Evolutionary conservation across 2,329 filamentous ascomycete species (phyloP), one percentile per base, ranked within the genome.

Genomic region (Aspergillus fijiensis): DNA sequence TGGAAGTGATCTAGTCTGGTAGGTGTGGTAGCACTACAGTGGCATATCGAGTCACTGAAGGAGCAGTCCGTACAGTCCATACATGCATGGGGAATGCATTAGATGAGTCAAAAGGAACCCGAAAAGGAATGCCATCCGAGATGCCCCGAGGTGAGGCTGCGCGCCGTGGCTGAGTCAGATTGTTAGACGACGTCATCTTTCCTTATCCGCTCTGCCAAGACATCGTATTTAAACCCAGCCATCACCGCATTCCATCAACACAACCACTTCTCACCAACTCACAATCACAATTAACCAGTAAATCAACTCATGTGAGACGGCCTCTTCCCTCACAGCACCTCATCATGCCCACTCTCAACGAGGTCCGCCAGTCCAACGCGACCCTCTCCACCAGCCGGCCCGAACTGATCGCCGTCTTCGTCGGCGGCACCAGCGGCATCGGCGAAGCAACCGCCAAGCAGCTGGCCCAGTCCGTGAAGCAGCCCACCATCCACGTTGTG

Each of bases 381-480:
- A 25, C 57, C 7, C 57, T 65, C 23, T 59, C 19, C 7, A 19
- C 65, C 3, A 72, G 81, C 2, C 76, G 75, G 5, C 55, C 71
- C 2, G 72, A 75, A 12, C 72, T 82, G 5, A 78, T 82, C 9
- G 81, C 79, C 14, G 77, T 84, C 58, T 84, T 84, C 61, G 77
- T 80, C 7, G 82, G 83, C 23, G 82, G 73, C 21, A 84, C 82
- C 4, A 81, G 74, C 29, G 82, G 82, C 42, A 80, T 85, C 51
- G 82, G 82, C 49, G 79, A 81, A 64, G 74, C 72, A 48, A 79
- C 81, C 0, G 66, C 84, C 4, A 79, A 77, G 58, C 68, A 76
- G 4, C 80, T 84, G 51, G 79, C 78, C 2, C 72, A 74, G 33
- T 64, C 79, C 55, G 71, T 79, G 27, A 59, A 63, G 3, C 70